phyloP scores from a whole-genome alignment of 306 rosid species.

The Cajanus cajan region DNA sequence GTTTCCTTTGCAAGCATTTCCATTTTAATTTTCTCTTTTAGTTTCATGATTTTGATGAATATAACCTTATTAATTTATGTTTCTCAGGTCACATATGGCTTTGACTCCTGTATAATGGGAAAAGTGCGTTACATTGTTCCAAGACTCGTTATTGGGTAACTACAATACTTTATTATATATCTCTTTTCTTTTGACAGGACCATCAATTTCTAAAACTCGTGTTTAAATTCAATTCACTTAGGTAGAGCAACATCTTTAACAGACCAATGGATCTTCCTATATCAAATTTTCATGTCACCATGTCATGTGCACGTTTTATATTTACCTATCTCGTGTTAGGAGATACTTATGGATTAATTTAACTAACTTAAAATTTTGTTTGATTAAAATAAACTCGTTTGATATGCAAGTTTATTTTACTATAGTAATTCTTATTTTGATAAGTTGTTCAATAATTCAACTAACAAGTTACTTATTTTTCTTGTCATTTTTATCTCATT shows the following conservation, averaged over 20 bases:
- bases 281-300: background rate
- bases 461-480: too few relatives aligned
- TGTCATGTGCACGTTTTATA: background rate
- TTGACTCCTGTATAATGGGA: slow-evolving; percentile 92
- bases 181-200: background rate
- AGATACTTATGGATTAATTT: too few relatives aligned
- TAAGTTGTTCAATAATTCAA: too few relatives aligned
- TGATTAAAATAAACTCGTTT: too few relatives aligned
- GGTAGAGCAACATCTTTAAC: background rate
- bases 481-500: too few relatives aligned
- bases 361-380: too few relatives aligned
- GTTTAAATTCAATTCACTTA: background rate
- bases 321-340: background rate
- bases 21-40: background rate
- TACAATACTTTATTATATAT: background rate
- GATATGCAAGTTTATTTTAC: too few relatives aligned
- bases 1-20: background rate
- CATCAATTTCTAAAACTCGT: background rate
- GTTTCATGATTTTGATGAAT: background rate
- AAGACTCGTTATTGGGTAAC: slow-evolving; percentile 82
- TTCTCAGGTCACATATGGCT: slow-evolving; percentile 62
- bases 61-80: background rate
- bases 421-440: too few relatives aligned
- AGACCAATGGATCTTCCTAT: background rate
- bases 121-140: slow-evolving; percentile 54